Conservation (phyloP, 176 grass and related monocot species). For the Carex parvula region DNA sequence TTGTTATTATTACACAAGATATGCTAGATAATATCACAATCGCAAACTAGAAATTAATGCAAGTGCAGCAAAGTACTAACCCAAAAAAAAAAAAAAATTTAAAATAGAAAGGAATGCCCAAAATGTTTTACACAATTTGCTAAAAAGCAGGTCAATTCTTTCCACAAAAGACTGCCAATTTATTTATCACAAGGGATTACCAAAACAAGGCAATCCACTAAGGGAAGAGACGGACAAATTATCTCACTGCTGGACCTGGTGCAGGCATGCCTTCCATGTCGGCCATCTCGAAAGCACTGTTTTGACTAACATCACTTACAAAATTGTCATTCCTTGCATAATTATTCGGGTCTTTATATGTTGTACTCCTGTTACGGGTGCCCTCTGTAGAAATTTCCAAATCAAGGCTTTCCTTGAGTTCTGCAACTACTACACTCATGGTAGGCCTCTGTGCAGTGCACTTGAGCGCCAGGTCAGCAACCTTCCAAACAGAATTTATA, state of each 20-base stretch:
- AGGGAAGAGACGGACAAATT: neutral
- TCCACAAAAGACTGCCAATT: neutral
- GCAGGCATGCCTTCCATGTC: neutral
- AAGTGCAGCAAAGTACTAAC: neutral
- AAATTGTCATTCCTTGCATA: conserved; percentile 13
- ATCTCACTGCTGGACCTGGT: neutral
- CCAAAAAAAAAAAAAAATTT: neutral
- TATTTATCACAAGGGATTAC: neutral
- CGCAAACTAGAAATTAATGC: neutral
- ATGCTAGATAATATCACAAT: neutral
- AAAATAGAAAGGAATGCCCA: neutral
- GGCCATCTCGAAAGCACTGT: conserved; percentile 17
- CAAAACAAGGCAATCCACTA: neutral
- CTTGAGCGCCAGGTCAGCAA: conserved; percentile 27
- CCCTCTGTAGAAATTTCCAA: conserved; percentile 19
- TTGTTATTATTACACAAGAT: neutral
- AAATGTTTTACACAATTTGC: neutral
- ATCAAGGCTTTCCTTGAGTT: conserved; percentile 58
- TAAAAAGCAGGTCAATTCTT: neutral
- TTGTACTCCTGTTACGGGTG: neutral
- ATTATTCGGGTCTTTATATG: neutral
- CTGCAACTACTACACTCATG: conserved; percentile 36
- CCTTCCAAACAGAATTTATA: conserved; percentile 58
- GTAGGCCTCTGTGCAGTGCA: conserved; percentile 41
- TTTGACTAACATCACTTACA: conserved; percentile 21